Evolutionary conservation across 352 stramenopile species (phyloP).

Genomic region (Globisporangium cystogenes): DNA sequence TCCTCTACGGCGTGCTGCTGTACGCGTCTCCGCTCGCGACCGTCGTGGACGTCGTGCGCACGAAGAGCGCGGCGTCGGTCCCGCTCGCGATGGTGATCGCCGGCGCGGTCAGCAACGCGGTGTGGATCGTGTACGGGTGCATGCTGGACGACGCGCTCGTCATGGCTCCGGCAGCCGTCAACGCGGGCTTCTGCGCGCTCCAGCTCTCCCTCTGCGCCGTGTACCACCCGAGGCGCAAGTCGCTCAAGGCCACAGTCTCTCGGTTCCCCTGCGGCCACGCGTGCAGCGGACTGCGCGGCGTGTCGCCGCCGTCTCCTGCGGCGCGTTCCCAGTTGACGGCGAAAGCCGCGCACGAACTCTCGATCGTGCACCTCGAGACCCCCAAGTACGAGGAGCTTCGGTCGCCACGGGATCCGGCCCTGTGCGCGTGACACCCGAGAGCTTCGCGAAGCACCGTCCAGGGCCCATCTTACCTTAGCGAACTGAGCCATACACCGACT

Average conservation of each 20-base stretch:
- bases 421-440: not conserved
- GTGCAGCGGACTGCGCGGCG: not conserved
- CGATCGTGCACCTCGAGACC: conserved; percentile 18
- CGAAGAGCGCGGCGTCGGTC: conserved; percentile 26
- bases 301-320: no score
- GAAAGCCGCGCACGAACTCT: conserved; percentile 11
- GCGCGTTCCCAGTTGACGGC: not conserved
- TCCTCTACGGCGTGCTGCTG: conserved; percentile 22
- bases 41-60: conserved; percentile 20
- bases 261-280: conserved; percentile 1
- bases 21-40: conserved; percentile 32
- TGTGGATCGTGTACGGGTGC: conserved; percentile 34
- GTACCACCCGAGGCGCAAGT: conserved; percentile 16
- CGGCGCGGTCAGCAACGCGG: conserved; percentile 29
- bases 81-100: conserved; percentile 32
- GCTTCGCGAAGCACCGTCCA: no score
- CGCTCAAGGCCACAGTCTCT: conserved; percentile 5
- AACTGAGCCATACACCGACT: not conserved
- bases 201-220: conserved; percentile 30
- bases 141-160: conserved; percentile 29
- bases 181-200: conserved; percentile 21
- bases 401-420: not conserved
- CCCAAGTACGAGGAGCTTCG: conserved; percentile 8
- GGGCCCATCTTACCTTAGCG: no score
- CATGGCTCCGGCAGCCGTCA: conserved; percentile 25